These are phyloP conservation scores for Boletellus ananiceps DNA, from an alignment of 768 basidiomycete species.

Conservation along the genomic window DNA sequence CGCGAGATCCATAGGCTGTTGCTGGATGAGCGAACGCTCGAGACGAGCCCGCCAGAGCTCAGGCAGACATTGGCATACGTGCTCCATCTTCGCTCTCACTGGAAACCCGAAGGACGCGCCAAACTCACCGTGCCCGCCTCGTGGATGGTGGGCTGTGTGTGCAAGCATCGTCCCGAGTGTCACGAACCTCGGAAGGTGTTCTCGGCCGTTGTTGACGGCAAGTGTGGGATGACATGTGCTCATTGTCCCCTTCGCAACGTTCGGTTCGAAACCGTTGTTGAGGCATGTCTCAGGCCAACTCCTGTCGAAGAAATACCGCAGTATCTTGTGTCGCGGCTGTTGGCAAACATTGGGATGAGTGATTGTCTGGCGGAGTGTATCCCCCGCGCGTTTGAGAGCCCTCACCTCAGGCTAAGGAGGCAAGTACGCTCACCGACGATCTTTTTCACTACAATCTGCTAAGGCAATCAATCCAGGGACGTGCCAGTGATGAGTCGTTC, in stretches of 20 bases:
- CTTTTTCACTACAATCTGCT: neutral
- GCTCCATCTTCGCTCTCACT: constrained; percentile 19
- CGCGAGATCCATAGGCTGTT: constrained; percentile 3
- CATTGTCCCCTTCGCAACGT: constrained; percentile 17
- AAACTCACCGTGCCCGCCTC: constrained; percentile 19
- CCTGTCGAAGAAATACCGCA: constrained; percentile 9
- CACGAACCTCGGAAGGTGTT: constrained; percentile 6
- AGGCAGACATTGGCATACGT: constrained; percentile 19
- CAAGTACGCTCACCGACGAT: constrained; percentile 6
- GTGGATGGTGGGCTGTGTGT: constrained; percentile 23
- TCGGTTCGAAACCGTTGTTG: constrained; percentile 11
- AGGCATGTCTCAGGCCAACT: neutral
- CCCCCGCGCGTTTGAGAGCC: constrained; percentile 14
- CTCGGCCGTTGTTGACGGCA: constrained; percentile 1
- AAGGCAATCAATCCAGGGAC: constrained; percentile 9
- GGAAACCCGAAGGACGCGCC: constrained; percentile 14
- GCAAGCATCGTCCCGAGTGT: neutral
- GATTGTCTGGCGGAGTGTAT: constrained; percentile 5
- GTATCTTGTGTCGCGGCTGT: constrained; percentile 8
- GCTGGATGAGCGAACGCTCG: constrained; percentile 7
- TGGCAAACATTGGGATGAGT: constrained; percentile 2
- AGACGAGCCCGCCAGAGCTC: constrained; percentile 15
- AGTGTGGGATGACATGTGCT: neutral
- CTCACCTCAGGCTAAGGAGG: constrained; percentile 14
- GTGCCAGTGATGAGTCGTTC: neutral